These are phyloP conservation scores for Dothidotthia symphoricarpi DNA, from an alignment of 2,329 filamentous ascomycete genomes.

Conservation along the genomic window DNA sequence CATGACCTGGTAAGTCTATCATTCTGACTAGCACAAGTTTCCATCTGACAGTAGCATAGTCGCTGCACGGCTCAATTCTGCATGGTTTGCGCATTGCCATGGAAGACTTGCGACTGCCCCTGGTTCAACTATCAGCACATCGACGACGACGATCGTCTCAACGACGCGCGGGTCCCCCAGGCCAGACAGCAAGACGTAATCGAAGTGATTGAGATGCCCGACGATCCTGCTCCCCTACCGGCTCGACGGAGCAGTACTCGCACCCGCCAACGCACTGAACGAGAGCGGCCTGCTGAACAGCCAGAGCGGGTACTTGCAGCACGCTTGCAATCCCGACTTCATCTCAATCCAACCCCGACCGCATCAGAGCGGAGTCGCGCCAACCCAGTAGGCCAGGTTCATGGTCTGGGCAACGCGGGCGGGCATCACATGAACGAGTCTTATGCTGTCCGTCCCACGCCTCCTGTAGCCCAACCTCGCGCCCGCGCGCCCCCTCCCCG, in stretches of 20 bases:
- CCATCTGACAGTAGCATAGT: constrained; percentile 42
- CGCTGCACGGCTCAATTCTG: constrained; percentile 83
- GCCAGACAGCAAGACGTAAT: constrained; percentile 24
- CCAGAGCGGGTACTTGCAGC: constrained; percentile 51
- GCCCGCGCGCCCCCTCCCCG: constrained; percentile 22
- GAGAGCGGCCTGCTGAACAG: constrained; percentile 46
- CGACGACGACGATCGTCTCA: constrained; percentile 54
- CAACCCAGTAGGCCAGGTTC: constrained; percentile 49
- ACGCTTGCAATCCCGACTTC: constrained; percentile 50
- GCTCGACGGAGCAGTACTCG: constrained; percentile 29
- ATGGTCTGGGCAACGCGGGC: constrained; percentile 53
- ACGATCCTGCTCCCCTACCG: constrained; percentile 24
- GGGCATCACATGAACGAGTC: constrained; percentile 61
- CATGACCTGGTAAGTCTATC: constrained; percentile 70
- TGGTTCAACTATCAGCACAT: constrained; percentile 66
- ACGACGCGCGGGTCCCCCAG: constrained; percentile 37
- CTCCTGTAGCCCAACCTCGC: constrained; percentile 29
- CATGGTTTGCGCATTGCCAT: constrained; percentile 77
- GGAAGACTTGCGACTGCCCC: constrained; percentile 80
- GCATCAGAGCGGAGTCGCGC: constrained; percentile 26
- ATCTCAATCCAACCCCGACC: constrained; percentile 24
- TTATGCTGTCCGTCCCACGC: constrained; percentile 35
- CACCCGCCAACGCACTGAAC: constrained; percentile 25
- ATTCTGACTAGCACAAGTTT: constrained; percentile 5
- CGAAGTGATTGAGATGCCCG: constrained; percentile 34